Evolutionary conservation across 2,329 filamentous ascomycete genomes (phyloP), one percentile per base, ranked within the genome.

Genomic region (Sordariomycetes sp.): DNA sequence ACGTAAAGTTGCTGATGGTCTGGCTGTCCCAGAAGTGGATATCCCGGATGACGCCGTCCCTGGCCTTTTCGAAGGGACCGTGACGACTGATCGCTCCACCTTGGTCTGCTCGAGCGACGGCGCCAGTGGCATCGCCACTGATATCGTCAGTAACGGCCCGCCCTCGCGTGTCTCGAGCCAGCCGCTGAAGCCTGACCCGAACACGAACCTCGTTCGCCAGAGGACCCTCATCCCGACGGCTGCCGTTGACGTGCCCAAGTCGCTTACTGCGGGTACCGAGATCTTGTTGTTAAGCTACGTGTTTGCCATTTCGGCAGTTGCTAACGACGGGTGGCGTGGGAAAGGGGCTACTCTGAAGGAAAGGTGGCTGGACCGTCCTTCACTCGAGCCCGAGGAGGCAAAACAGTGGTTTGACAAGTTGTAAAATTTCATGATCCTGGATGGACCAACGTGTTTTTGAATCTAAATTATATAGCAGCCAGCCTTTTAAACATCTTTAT

Each of bases 181-280:
- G 7, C 36, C 56, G 7, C 34, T 65, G 56, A 64, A 64, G 52
- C 64, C 64, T 2, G 64, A 65, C n/a, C 56, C 64, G 6, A 66
- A 66, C 32, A 66, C 64, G 3, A 65, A 65, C n/a, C 51, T 65
- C n/a, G 60, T 61, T 0, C 58, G 56, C 12, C 60, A 61, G 6
- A 59, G 63, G 52, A 65, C 63, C 0, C 42, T 65, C 48, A 65
- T 66, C 20, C 60, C 61, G 22, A 24, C n/a, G n/a, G 45, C 5
- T n/a, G n/a, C 15, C 6, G 15, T 17, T 15, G 15, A 45, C 2
- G n/a, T 45, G n/a, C 39, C 39, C 2, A 17, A n/a, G 6, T 5
- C 39, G 6, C 15, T 45, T 45, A 2, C 39, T n/a, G 39, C 39
- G 39, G 39, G 17, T 7, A 8, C 13, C 15, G 39, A 45, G 39